Percentiles rank a stretch among this genome's conserved stretches.
These are phyloP conservation scores for Eucalyptus shirleyi DNA, from an alignment of 345 rosid species.

Conservation along the genomic window DNA sequence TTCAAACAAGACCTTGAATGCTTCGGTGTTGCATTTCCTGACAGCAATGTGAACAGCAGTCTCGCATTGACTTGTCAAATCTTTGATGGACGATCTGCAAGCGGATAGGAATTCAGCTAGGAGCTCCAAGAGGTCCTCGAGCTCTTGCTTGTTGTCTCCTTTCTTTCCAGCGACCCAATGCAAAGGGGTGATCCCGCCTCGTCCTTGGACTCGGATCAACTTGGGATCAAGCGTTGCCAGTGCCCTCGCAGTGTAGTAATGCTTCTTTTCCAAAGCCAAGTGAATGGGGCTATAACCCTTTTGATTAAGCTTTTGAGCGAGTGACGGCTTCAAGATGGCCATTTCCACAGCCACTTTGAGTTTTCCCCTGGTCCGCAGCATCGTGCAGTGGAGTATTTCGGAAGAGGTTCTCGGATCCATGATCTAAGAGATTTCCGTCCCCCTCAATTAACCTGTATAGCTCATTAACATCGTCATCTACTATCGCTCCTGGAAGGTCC, in stretches of 20 bases:
- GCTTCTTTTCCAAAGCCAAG: background rate
- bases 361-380: background rate
- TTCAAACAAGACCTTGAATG: background rate
- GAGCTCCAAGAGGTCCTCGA: background rate
- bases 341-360: background rate
- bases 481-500: background rate
- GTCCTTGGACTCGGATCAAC: background rate
- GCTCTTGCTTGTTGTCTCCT: background rate
- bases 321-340: background rate
- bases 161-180: background rate
- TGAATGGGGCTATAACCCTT: background rate
- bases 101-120: constrained; percentile 1
- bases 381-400: background rate
- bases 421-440: background rate
- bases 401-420: background rate
- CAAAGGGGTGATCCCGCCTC: background rate
- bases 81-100: constrained; percentile 5
- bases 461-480: background rate
- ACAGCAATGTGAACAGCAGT: background rate
- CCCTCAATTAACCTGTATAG: background rate
- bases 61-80: constrained; percentile 2
- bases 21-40: background rate
- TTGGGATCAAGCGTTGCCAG: background rate
- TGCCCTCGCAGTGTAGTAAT: background rate
- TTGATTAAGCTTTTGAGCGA: background rate